A percentile compares a stretch with the other conserved stretches of the same genome.
These are phyloP conservation scores for Aspergillus eucalypticola DNA, from an alignment of 2,329 filamentous ascomycete species.

Conservation along the genomic window DNA sequence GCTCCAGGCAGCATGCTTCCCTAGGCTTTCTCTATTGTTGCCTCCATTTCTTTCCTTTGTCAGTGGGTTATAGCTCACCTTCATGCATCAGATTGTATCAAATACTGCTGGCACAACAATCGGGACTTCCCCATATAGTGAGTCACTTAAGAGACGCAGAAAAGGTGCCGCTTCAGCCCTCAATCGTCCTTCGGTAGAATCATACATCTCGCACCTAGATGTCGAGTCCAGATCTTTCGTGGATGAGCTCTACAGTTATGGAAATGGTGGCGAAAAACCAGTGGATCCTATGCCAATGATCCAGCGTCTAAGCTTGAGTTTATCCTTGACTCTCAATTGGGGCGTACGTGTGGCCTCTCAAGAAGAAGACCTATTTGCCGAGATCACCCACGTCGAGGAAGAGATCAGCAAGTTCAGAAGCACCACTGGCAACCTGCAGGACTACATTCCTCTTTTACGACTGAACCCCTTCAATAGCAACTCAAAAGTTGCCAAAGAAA, in stretches of 20 bases:
- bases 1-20: slow-evolving; percentile 6
- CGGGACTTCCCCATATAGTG: slow-evolving; percentile 66
- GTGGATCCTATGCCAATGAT: slow-evolving; percentile 70
- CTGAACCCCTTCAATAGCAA: slow-evolving; percentile 64
- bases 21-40: neutral
- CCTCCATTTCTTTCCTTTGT: neutral
- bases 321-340: slow-evolving; percentile 67
- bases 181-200: slow-evolving; percentile 64
- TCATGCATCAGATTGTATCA: slow-evolving; percentile 54
- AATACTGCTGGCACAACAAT: slow-evolving; percentile 68
- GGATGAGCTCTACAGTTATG: slow-evolving; percentile 60
- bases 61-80: neutral
- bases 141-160: slow-evolving; percentile 63
- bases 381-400: slow-evolving; percentile 73
- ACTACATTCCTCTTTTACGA: slow-evolving; percentile 74
- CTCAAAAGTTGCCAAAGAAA: slow-evolving; percentile 59
- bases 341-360: slow-evolving; percentile 62
- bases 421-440: slow-evolving; percentile 78
- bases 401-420: slow-evolving; percentile 71
- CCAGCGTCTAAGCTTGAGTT: slow-evolving; percentile 62
- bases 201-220: slow-evolving; percentile 63
- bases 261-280: slow-evolving; percentile 54
- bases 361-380: slow-evolving; percentile 64
- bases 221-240: slow-evolving; percentile 65
- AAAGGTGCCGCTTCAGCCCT: slow-evolving; percentile 67